Base-by-base conservation (phyloP, 2,329 filamentous ascomycete species). In the Pestalotiopsis fici region DNA sequence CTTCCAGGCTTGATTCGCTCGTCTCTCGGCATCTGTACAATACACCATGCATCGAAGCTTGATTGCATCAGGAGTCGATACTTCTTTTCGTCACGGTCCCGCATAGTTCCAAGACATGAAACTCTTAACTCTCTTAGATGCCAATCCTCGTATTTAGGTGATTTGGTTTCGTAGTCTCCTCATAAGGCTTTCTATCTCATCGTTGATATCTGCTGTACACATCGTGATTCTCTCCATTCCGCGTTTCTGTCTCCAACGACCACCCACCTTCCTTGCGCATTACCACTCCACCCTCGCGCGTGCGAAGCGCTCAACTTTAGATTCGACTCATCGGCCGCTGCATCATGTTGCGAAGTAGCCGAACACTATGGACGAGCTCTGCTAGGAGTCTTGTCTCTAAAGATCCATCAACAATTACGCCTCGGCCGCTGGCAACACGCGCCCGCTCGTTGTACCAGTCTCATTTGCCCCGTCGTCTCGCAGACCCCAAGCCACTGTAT, bases 311-410 rank as follows among this genome's bases (percentile, higher is more conserved):
- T 50, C 43, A 18, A n/a, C 18, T n/a, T 50, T 18, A 21, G n/a
- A 21, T 21, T 50, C n/a, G 18, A n/a, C 3, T 43, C 13, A 4
- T 43, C 37, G 13, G 37, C 13, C 37, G 37, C 37, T 18, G 37
- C 37, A 28, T n/a, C 23, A 78, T 78, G 77, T 62, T 78, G 27
- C 74, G 74, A 59, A 71, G 67, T 69, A 68, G 73, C 59, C 72
- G 73, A 68, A 68, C 67, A 59, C 56, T 75, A 15, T 63, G 74
- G 27, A 43, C 69, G 61, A 70, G 68, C 67, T 71, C 74, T 9
- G 68, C 71, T 28, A 72, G 69, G 69, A 69, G 66, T 18, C 50
- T 70, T 54, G 50, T 67, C 12, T 65, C 66, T 4, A 59, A 60
- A n/a, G 72, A 57, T 59, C 28, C 68, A 13, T 11, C 68, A 15